These are phyloP conservation scores for Gomphus sp. DNA, from an alignment of 1,284 basidiomycete species.

Conservation along the genomic window DNA sequence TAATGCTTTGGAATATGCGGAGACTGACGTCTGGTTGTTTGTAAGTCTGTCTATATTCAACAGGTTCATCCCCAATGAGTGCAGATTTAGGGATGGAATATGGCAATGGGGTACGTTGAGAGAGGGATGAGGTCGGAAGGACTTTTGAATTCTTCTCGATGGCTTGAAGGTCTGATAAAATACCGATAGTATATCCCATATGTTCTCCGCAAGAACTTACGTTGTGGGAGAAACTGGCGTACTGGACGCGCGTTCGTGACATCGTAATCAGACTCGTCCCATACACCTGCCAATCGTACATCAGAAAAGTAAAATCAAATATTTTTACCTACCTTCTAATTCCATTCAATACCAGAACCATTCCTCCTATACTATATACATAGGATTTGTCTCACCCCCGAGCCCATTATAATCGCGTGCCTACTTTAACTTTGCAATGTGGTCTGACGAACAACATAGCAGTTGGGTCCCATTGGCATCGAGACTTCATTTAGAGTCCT, in stretches of 20 bases:
- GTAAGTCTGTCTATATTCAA: slow-evolving; percentile 1
- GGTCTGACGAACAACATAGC: slow-evolving; percentile 29
- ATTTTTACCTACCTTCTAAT: slow-evolving; percentile 43
- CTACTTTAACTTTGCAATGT: slow-evolving; percentile 52
- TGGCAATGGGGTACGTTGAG: slow-evolving; percentile 1
- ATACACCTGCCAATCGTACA: slow-evolving; percentile 26
- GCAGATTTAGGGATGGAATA: background rate
- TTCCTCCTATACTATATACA: slow-evolving; percentile 72
- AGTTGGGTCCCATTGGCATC: slow-evolving; percentile 33
- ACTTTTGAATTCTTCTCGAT: background rate
- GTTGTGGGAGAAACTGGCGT: slow-evolving; percentile 23
- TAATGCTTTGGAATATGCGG: background rate
- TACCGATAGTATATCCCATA: background rate
- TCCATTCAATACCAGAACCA: slow-evolving; percentile 79
- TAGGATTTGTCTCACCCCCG: slow-evolving; percentile 48
- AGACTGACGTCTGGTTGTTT: slow-evolving; percentile 2
- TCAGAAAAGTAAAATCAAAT: slow-evolving; percentile 1
- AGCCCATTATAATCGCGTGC: slow-evolving; percentile 55
- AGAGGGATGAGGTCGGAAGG: slow-evolving; percentile 1
- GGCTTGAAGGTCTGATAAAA: background rate
- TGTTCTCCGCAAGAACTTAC: background rate
- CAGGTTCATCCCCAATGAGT: slow-evolving; percentile 1
- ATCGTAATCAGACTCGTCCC: slow-evolving; percentile 47
- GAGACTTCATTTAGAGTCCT: slow-evolving; percentile 49
- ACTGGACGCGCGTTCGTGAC: slow-evolving; percentile 50